Conservation (phyloP, 2,329 filamentous ascomycete species). For the Fusarium miscanthi region DNA sequence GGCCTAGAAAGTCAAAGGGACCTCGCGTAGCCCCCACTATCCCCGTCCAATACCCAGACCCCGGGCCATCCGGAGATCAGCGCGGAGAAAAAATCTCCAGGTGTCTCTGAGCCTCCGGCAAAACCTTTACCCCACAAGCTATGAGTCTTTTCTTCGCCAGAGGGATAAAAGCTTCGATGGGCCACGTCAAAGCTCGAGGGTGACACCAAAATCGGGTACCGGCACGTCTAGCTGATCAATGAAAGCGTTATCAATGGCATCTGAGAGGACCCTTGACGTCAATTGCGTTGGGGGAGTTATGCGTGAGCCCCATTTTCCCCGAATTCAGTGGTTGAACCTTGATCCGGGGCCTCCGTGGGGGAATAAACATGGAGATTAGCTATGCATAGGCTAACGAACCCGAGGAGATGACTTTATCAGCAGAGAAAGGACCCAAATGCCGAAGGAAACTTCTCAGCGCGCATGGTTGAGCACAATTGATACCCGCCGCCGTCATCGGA, state of each 20-base stretch:
- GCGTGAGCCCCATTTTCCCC: neutral
- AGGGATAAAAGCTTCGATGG: conserved; percentile 21
- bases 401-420: neutral
- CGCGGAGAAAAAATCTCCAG: neutral
- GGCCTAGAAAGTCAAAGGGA: neutral
- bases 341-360: conserved; percentile 14
- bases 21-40: neutral
- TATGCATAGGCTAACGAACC: neutral
- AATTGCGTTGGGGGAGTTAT: neutral
- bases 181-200: conserved; percentile 6
- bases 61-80: conserved; percentile 16
- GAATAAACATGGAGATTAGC: conserved; percentile 5
- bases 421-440: neutral
- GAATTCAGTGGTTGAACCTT: conserved; percentile 11
- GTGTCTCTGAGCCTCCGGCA: conserved; percentile 1
- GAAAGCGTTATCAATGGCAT: neutral
- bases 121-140: conserved; percentile 15
- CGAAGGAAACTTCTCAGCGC: neutral
- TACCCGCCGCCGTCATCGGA: neutral
- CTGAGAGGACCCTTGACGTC: neutral
- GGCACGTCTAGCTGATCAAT: conserved; percentile 11
- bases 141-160: conserved; percentile 12
- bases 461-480: neutral
- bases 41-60: conserved; percentile 4
- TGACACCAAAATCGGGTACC: conserved; percentile 15